Base-by-base conservation (phyloP, 2,329 filamentous ascomycete genomes). In the Colletotrichum plurivorum region DNA sequence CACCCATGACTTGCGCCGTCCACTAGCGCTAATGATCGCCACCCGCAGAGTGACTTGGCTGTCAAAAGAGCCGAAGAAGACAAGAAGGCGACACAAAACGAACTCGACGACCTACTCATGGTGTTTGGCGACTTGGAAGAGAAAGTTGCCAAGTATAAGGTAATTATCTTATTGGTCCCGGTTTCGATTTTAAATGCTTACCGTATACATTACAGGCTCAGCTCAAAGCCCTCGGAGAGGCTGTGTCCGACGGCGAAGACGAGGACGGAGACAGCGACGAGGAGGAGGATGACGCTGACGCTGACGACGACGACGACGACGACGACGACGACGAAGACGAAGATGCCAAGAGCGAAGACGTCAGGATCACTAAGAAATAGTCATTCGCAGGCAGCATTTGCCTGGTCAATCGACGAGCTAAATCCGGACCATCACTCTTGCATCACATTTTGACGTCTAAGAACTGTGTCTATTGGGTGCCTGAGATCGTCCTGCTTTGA, bases 61-160 rank as follows among this genome's bases (percentile, higher is more conserved):
- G 60, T 80, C 16, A 76, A 79, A 53, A 81, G 87, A 71, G 90
- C 88, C 71, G 88, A 90, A 73, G 86, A 89, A 69, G 89, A 92
- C 67, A 89, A 88, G 63, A 85, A 89, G 70, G 81, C 87, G 1
- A 86, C 87, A 5, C 93, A 95, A 76, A 85, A 88, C 3, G 93
- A 96, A 78, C 84, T 95, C 53, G 93, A 96, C 73, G 93, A 96
- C 78, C 84, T 95, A 62, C 82, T 96, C 43, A 92, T 95, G 82
- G 91, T 96, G 5, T 94, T 95, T 79, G 90, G 89, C 15, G 93
- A 96, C 76, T 77, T 94, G 18, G 93, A 96, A 79, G 92, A 94
- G 62, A 95, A 95, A 81, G 84, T 90, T 56, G 85, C 87, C 49
- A 89, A 88, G 73, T 94, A 95, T 76, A 95, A 93, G 86, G 92